Base-by-base conservation (phyloP, 345 rosid species). In the Dipteronia sinensis region DNA sequence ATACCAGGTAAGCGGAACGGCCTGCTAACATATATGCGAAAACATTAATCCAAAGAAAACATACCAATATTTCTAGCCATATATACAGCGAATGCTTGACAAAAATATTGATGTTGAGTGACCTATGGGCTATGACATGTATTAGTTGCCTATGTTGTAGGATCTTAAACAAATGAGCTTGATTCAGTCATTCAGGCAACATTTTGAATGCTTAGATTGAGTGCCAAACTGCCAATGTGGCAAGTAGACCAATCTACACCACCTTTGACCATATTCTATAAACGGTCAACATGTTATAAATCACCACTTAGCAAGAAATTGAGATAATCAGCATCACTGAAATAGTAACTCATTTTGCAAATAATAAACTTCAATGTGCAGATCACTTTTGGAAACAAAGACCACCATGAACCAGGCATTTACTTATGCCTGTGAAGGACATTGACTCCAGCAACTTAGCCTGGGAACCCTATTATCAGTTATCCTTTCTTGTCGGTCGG, bases 1-100 rank as follows among this genome's bases (percentile, higher is more conserved):
- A 94, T 80, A 70, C 93, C 90, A n/a, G 99, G 99, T 49, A 96
- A 83, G 67, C 97, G 92, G 71, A 94, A 89, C 71, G 94, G 98
- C 90, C 99, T 96, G 86, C 1, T 3, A 40, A 63, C 70, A 81
- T 29, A 46, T 49, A 61, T 58, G 13, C 72, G 49, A 68, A 76
- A 58, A 65, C 63, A 72, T 20, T 2, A 20, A 70, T 34, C 64
- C 29, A 58, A 65, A 47, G 38, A 75, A 75, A 75, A 42, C 27
- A 19, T 20, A 44, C 31, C 9, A 6, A 51, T 22, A n/a, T 51
- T 61, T 12, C 19, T 55, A 51, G 22, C 61, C 31, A 42, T 22
- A 38, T 6, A 55, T 10, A 71, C 1, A 17, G 10, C 19, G 22
- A 34, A 55, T 19, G 47, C 74, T 29, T 59, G 17, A n/a, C 27